Conservation (phyloP, 371 early-diverging fungal species). For the Capillidium rhysosporum region DNA sequence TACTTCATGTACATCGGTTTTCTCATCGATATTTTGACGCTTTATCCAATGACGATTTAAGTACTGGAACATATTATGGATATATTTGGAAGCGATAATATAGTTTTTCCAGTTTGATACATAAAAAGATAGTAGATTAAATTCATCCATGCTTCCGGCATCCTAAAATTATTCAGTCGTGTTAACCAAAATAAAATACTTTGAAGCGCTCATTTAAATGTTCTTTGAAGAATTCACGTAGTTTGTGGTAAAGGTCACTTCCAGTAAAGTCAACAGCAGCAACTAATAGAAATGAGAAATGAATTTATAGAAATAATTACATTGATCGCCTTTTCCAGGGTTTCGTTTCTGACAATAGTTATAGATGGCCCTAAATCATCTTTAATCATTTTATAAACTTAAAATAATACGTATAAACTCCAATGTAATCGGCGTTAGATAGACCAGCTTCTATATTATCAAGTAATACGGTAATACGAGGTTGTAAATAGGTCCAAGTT, state of each 20-base stretch:
- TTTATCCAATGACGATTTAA: conserved; percentile 95
- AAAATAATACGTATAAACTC: conserved; percentile 60
- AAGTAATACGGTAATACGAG: conserved; percentile 66
- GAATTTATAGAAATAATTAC: conserved; percentile 2
- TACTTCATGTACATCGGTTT: conserved; percentile 75
- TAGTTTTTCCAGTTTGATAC: conserved; percentile 74
- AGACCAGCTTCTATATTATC: conserved; percentile 52
- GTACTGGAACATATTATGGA: conserved; percentile 83
- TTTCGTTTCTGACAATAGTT: conserved; percentile 51
- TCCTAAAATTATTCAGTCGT: conserved; percentile 5
- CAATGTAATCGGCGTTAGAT: conserved; percentile 50
- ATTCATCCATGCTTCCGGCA: conserved; percentile 39
- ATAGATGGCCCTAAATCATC: conserved; percentile 42
- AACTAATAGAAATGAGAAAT: background rate
- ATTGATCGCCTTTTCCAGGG: conserved; percentile 8
- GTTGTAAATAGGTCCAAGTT: conserved; percentile 58
- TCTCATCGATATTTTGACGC: conserved; percentile 83
- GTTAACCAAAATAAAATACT: conserved; percentile 7
- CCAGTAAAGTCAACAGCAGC: conserved; percentile 2
- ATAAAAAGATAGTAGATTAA: conserved; percentile 72
- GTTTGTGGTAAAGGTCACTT: background rate
- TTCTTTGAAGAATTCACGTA: background rate
- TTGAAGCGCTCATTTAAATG: background rate
- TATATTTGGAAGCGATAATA: conserved; percentile 57
- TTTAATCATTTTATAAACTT: background rate